Evolutionary conservation across 768 basidiomycete genomes (phyloP), one percentile per base, ranked within the genome.

Genomic region (Clavaria fumosa): DNA sequence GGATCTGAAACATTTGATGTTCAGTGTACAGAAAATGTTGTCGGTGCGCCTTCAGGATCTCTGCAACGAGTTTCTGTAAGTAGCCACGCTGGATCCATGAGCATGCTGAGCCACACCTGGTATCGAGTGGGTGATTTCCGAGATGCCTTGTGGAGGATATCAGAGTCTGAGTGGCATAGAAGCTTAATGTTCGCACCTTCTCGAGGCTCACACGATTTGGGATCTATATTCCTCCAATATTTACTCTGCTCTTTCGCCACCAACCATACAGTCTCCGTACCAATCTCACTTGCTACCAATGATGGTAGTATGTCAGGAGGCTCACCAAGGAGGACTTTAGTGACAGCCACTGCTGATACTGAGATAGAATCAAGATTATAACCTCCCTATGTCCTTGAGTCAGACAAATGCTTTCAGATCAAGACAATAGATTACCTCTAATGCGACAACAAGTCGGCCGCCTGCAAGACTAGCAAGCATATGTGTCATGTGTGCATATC

Each of bases 401-500:
- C 27, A 42, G 37, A n/a, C 21, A 23, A 20, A 23, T 10, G 17
- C 21, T 10, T 23, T 10, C 3, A 11, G 4, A 12, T 21, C 15
- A 20, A 32, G 20, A 4, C 7, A 20, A 20, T n/a, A 23, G 40
- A 61, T 34, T 40, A 93, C 93, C 72, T 99, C 95, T 28, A 99
- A 70, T 1, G 89, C 91, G 21, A 93, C 88, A 7, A 93, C 85
- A 11, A 99, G 49, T 48, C 76, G 82, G 2, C 95, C 95, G 5
- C 73, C 71, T 17, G 93, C 93, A 12, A 99, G 64, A 15, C 80
- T 75, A 27, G 77, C 72, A 6, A 99, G 66, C 88, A 99, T 93
- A 51, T 96, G 84, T 4, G 95, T 95, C 91, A 99, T 97, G 49
- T 97, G 95, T 0, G 89, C 89, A 54, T 89, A 99, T 4, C 91